phyloP scores from a whole-genome alignment of 495 filamentous ascomycete species.

The Venustampulla echinocandica region DNA sequence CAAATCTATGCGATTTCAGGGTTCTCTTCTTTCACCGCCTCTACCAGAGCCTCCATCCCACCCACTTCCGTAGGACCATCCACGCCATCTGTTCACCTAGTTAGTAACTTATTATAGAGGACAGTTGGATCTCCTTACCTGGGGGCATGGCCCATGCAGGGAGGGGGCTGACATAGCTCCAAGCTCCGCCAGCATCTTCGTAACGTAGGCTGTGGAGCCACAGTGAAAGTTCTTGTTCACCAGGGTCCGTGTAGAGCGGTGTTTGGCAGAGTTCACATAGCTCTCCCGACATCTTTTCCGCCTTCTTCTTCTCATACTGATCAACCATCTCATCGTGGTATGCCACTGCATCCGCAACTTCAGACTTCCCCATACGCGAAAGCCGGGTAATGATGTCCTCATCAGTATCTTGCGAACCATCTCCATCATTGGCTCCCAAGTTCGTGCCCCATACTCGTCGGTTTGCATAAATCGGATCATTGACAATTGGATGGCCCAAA shows the following conservation, averaged over 20 bases:
- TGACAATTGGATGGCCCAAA: constrained; percentile 87
- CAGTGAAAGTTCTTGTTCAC: constrained; percentile 78
- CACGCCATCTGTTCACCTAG: constrained; percentile 26
- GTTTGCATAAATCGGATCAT: constrained; percentile 97
- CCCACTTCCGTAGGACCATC: constrained; percentile 52
- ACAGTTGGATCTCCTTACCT: not conserved
- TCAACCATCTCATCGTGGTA: constrained; percentile 92
- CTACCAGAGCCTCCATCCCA: constrained; percentile 42
- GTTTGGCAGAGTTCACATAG: constrained; percentile 74
- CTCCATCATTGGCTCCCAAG: constrained; percentile 62
- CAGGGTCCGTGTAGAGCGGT: constrained; percentile 86
- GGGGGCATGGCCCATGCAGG: constrained; percentile 84
- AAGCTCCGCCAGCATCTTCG: constrained; percentile 66
- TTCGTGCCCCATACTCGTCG: constrained; percentile 78
- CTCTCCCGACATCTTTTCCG: constrained; percentile 85
- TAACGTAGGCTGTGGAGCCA: constrained; percentile 90
- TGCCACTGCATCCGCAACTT: constrained; percentile 79
- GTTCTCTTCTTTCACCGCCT: constrained; percentile 23
- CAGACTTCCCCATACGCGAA: constrained; percentile 85
- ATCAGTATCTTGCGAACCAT: constrained; percentile 59
- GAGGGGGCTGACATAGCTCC: constrained; percentile 79
- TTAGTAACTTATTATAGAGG: not conserved
- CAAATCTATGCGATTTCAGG: constrained; percentile 21
- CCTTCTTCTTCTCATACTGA: constrained; percentile 72
- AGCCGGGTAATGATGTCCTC: constrained; percentile 82